Percentiles rank a stretch among this genome's conserved stretches.
phyloP scores from a whole-genome alignment of 2,329 filamentous ascomycete genomes.

The Biscogniauxia sp. region DNA sequence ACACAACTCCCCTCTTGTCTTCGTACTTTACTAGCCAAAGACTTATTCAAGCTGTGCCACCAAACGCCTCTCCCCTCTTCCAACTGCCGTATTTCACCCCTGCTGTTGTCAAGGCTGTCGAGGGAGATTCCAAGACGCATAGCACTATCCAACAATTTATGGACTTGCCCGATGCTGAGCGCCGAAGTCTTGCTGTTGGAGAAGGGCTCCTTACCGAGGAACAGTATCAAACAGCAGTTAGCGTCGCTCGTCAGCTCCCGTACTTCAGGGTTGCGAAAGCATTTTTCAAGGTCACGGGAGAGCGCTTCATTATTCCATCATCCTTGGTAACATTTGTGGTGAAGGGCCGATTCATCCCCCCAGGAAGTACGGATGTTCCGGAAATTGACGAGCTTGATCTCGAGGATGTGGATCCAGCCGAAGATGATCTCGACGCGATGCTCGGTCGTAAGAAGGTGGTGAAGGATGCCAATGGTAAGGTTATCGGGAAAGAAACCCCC shows the following conservation, averaged over 20 bases:
- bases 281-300: slow-evolving; percentile 98
- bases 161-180: slow-evolving; percentile 72
- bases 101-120: slow-evolving; percentile 61
- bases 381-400: slow-evolving; percentile 75
- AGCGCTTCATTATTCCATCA: slow-evolving; percentile 86
- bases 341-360: slow-evolving; percentile 91
- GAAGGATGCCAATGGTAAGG: slow-evolving; percentile 60
- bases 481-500: slow-evolving; percentile 54
- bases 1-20: slow-evolving; percentile 75
- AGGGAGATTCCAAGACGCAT: slow-evolving; percentile 73
- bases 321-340: slow-evolving; percentile 92
- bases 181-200: slow-evolving; percentile 69
- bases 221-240: slow-evolving; percentile 73
- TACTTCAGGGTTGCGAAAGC: slow-evolving; percentile 82
- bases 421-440: slow-evolving; percentile 85
- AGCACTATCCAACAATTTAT: slow-evolving; percentile 85
- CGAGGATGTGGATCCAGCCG: slow-evolving; percentile 86
- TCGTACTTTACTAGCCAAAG: slow-evolving; percentile 82
- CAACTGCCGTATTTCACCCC: slow-evolving; percentile 87
- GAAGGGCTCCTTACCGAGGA: slow-evolving; percentile 68
- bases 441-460: slow-evolving; percentile 69
- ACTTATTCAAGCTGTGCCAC: slow-evolving; percentile 84
- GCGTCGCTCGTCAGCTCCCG: slow-evolving; percentile 80
- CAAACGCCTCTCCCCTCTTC: slow-evolving; percentile 79
- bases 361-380: slow-evolving; percentile 74